These are phyloP conservation scores for Picocystis salinarum DNA, from an alignment of 139 green algal genomes.

Conservation along the genomic window DNA sequence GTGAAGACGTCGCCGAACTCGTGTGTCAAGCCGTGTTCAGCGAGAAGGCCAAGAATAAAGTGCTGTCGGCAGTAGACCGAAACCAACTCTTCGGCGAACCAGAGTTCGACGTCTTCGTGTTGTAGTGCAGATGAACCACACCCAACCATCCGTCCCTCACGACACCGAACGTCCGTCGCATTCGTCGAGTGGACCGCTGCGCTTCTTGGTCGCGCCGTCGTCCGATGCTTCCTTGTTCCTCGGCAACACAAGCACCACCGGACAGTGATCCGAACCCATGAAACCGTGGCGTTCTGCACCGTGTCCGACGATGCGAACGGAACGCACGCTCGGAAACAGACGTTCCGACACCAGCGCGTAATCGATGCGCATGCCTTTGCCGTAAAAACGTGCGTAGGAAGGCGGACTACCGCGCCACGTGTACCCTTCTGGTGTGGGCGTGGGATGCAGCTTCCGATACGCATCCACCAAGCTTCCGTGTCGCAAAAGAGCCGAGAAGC, in stretches of 20 bases:
- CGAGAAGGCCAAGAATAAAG: slow-evolving; percentile 49
- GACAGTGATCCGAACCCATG: background rate
- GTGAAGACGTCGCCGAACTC: slow-evolving; percentile 69
- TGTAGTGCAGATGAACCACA: slow-evolving; percentile 14
- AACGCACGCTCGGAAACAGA: background rate
- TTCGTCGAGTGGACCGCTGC: too few relatives aligned
- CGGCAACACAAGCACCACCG: background rate
- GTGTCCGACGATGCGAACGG: background rate
- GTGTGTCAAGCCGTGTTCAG: slow-evolving; percentile 55
- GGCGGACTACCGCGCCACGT: background rate
- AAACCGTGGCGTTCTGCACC: background rate
- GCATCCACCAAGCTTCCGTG: background rate
- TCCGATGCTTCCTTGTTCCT: too few relatives aligned
- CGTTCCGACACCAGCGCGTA: background rate
- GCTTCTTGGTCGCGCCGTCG: too few relatives aligned
- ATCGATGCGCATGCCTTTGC: slow-evolving; percentile 1
- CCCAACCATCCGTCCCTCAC: too few relatives aligned
- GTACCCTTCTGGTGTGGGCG: background rate
- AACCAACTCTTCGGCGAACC: slow-evolving; percentile 28
- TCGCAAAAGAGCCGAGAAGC: slow-evolving; percentile 1
- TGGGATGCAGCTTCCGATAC: background rate
- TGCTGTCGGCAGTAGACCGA: slow-evolving; percentile 40
- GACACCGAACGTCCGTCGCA: too few relatives aligned
- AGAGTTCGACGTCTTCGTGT: slow-evolving; percentile 25
- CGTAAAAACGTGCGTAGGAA: background rate